These are phyloP conservation scores for Tricladium varicosporioides DNA, from an alignment of 2,329 filamentous ascomycete species.

Conservation along the genomic window DNA sequence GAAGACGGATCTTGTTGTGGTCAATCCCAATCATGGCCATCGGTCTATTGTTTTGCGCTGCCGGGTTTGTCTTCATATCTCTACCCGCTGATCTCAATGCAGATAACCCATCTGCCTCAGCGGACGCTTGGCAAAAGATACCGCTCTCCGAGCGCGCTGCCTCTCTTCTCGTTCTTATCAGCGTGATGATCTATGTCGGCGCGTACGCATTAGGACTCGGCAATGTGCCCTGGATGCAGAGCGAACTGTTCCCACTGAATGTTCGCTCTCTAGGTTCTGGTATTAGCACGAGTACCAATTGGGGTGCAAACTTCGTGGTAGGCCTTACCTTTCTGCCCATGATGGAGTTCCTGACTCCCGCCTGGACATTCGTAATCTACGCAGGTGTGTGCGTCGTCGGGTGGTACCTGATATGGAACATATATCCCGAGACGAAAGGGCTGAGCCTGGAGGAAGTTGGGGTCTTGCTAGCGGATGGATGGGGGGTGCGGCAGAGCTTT, in stretches of 20 bases:
- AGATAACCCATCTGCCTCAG: slow-evolving; percentile 27
- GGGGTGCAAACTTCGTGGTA: slow-evolving; percentile 82
- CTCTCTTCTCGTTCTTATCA: slow-evolving; percentile 62
- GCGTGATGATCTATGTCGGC: slow-evolving; percentile 81
- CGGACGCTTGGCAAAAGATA: slow-evolving; percentile 20
- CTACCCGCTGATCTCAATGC: slow-evolving; percentile 25
- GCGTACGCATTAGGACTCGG: slow-evolving; percentile 85
- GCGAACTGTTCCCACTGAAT: slow-evolving; percentile 79
- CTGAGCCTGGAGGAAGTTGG: slow-evolving; percentile 79
- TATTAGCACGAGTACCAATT: slow-evolving; percentile 78
- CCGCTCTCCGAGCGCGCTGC: slow-evolving; percentile 34
- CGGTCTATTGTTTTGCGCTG: slow-evolving; percentile 68
- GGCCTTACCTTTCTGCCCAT: slow-evolving; percentile 85
- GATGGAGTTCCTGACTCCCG: slow-evolving; percentile 72
- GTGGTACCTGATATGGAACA: slow-evolving; percentile 65
- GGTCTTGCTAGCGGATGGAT: slow-evolving; percentile 66
- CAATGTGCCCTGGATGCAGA: slow-evolving; percentile 95
- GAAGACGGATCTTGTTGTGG: slow-evolving; percentile 75
- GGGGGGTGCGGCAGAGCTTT: slow-evolving; percentile 60
- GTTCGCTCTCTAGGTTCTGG: slow-evolving; percentile 73
- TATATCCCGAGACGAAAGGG: slow-evolving; percentile 86
- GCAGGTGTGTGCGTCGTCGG: slow-evolving; percentile 66
- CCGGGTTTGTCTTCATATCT: slow-evolving; percentile 65
- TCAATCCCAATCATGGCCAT: slow-evolving; percentile 82
- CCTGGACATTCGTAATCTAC: slow-evolving; percentile 81